A percentile compares a stretch with the other conserved stretches of the same genome.
Conservation (phyloP, 495 filamentous ascomycete genomes). For the Tuber brumale region DNA sequence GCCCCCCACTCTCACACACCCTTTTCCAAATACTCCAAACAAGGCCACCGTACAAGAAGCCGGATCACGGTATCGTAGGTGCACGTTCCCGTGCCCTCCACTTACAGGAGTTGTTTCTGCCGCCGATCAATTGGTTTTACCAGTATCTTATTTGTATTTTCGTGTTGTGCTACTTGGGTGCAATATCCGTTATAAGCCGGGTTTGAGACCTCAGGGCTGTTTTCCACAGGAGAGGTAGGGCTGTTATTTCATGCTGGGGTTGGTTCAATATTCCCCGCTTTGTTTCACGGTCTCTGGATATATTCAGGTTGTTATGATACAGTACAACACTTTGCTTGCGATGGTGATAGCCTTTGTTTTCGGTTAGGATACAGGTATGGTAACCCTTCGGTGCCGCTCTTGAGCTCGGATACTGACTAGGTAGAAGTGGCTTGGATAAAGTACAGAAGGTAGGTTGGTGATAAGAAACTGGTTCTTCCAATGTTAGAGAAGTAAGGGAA, state of each 20-base stretch:
- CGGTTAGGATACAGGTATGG: background rate
- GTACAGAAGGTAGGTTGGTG: background rate
- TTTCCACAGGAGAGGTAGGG: background rate
- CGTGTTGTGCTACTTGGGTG: too few relatives aligned
- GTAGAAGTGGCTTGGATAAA: background rate
- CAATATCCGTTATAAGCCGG: too few relatives aligned
- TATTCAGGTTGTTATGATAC: background rate
- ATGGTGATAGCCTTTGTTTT: background rate
- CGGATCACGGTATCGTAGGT: background rate
- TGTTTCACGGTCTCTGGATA: background rate
- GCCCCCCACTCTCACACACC: too few relatives aligned
- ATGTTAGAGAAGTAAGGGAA: background rate
- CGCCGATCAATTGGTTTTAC: background rate
- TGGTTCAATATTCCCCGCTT: background rate
- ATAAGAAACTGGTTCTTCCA: background rate
- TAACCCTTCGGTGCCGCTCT: background rate
- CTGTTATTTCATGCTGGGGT: background rate
- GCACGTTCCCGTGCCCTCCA: background rate
- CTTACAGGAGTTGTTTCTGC: background rate
- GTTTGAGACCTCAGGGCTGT: background rate
- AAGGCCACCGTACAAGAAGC: background rate
- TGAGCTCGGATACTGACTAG: background rate
- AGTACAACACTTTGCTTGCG: background rate
- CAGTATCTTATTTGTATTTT: too few relatives aligned
- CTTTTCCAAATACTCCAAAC: background rate